Conservation (phyloP, 2,329 filamentous ascomycete species). For the Cladosporium colombiae region DNA sequence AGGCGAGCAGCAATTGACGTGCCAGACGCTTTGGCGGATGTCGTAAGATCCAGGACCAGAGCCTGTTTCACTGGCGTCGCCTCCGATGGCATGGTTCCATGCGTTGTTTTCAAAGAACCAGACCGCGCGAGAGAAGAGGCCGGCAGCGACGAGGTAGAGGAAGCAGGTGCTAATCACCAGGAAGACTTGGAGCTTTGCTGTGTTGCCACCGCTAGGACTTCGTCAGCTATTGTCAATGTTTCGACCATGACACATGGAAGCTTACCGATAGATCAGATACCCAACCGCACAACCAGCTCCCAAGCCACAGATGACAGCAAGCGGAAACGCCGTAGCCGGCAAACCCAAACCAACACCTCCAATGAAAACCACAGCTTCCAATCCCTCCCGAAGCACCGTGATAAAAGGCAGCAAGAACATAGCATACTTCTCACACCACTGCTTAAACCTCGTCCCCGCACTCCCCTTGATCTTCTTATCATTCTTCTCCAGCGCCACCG, state of each 20-base stretch:
- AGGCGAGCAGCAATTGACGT: constrained; percentile 82
- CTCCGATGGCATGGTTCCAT: constrained; percentile 67
- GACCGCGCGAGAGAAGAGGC: constrained; percentile 72
- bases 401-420: constrained; percentile 87
- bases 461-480: constrained; percentile 42
- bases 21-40: constrained; percentile 76
- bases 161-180: constrained; percentile 80
- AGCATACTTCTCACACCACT: constrained; percentile 73
- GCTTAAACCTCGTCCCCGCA: constrained; percentile 55
- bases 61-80: constrained; percentile 63
- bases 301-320: constrained; percentile 74
- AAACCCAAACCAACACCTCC: constrained; percentile 78
- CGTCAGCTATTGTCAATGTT: constrained; percentile 23
- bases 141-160: constrained; percentile 77
- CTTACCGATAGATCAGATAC: constrained; percentile 76
- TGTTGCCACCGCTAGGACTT: constrained; percentile 57
- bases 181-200: constrained; percentile 71
- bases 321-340: constrained; percentile 73
- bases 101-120: constrained; percentile 71
- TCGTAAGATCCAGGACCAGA: constrained; percentile 76
- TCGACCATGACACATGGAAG: constrained; percentile 5
- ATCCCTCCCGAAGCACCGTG: constrained; percentile 81
- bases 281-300: constrained; percentile 67
- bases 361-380: constrained; percentile 84
- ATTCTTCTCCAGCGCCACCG: constrained; percentile 64